These are phyloP conservation scores for Inga oerstediana DNA, from an alignment of 306 rosid genomes.

Conservation along the genomic window DNA sequence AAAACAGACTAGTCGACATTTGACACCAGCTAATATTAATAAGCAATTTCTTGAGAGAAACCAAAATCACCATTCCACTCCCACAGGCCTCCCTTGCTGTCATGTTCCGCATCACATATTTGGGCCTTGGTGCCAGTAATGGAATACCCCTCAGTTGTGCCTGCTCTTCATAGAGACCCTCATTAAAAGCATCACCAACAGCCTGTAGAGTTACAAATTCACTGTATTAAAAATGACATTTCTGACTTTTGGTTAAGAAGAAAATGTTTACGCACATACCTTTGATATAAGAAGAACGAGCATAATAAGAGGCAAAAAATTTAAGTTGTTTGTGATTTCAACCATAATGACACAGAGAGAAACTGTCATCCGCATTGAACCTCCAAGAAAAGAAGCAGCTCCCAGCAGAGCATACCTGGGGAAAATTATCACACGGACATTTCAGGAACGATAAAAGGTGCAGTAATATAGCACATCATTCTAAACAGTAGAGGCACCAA, in stretches of 20 bases:
- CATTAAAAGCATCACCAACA: conserved; percentile 75
- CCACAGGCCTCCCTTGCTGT: conserved; percentile 58
- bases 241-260: background rate
- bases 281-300: conserved; percentile 98
- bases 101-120: conserved; percentile 42
- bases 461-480: background rate
- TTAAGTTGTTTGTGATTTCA: conserved; percentile 93
- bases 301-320: conserved; percentile 87
- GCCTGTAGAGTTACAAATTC: conserved; percentile 60
- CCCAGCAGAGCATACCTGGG: conserved; percentile 96
- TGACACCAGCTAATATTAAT: background rate
- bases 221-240: conserved; percentile 25
- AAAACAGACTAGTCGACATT: background rate
- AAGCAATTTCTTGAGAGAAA: background rate
- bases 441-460: background rate
- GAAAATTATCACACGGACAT: conserved; percentile 34
- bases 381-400: conserved; percentile 99
- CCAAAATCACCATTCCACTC: conserved; percentile 46
- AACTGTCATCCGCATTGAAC: conserved; percentile 98
- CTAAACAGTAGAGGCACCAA: background rate
- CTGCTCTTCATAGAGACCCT: conserved; percentile 81
- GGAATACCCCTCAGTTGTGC: conserved; percentile 60
- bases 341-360: conserved; percentile 98
- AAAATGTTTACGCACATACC: conserved; percentile 49
- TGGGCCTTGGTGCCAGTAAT: conserved; percentile 60